Conservation (phyloP, 495 filamentous ascomycete genomes). For the Aspergillus cristatus region DNA sequence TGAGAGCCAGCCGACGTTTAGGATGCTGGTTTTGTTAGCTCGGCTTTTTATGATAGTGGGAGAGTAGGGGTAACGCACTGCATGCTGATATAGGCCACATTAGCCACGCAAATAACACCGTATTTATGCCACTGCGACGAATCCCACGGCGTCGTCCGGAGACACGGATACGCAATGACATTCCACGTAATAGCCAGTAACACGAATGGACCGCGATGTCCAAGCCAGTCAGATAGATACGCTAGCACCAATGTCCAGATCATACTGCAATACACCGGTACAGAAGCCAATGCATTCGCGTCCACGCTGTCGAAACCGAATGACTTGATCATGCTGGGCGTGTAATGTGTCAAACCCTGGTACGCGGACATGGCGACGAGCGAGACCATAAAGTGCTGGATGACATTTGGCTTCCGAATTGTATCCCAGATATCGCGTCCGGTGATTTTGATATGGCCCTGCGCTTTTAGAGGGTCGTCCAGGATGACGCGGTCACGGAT, state of each 20-base stretch:
- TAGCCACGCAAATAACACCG: constrained; percentile 38
- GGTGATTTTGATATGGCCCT: constrained; percentile 32
- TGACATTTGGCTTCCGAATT: constrained; percentile 27
- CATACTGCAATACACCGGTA: constrained; percentile 37
- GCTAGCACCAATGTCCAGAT: constrained; percentile 35
- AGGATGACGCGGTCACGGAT: constrained; percentile 30
- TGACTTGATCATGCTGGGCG: constrained; percentile 30
- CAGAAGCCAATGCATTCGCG: constrained; percentile 43
- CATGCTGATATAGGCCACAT: constrained; percentile 40
- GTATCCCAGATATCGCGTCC: constrained; percentile 33
- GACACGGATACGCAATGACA: constrained; percentile 29
- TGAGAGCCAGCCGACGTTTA: constrained; percentile 41
- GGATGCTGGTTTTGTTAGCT: constrained; percentile 16
- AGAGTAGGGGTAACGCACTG: constrained; percentile 33
- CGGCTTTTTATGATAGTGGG: not conserved
- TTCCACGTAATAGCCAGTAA: constrained; percentile 36
- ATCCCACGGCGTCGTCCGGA: constrained; percentile 14
- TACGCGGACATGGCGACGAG: constrained; percentile 39
- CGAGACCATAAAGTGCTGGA: constrained; percentile 31
- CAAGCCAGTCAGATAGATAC: constrained; percentile 30
- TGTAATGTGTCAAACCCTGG: constrained; percentile 33
- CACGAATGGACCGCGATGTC: constrained; percentile 34
- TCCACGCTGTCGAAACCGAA: constrained; percentile 36
- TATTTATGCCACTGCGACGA: constrained; percentile 30
- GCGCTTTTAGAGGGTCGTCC: constrained; percentile 35